Evolutionary conservation across 352 stramenopile genomes (phyloP), one percentile per base, ranked within the genome.

Genomic region (Paralagenidium karlingii): DNA sequence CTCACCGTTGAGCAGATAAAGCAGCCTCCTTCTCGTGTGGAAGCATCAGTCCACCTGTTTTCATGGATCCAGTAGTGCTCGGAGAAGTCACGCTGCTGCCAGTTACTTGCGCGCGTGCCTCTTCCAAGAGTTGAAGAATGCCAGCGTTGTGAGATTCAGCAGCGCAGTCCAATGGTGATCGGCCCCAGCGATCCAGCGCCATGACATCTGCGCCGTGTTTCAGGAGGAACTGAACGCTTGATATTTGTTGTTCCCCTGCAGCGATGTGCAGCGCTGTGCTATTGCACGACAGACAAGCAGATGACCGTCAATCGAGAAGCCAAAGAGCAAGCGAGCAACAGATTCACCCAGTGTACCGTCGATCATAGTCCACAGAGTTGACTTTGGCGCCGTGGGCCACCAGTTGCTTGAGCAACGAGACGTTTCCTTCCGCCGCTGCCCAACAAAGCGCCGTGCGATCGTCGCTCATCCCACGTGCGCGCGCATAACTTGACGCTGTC

Each of bases 221-320:
- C 11, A 89, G 43, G 24, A 89, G 28, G 28, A 80, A 75, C 33
- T 68, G 55, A 20, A 82, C 70, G 12, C 71, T 63, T n/a, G 55
- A 40, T 1, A 68, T 27, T 36, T 83, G 66, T 10, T 57, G 49
- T 40, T 86, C 69, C 42, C 71, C 84, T 21, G 75, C 68, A 9
- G 75, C 75, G 36, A 85, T 78, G 53, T 88, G 75, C 11, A 88
- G 50, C 25, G 75, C 70, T 30, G 75, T 88, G 9, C 75, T 88
- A 26, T 11, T 10, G 22, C 26, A 21, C 21, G 33, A 38, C 1
- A n/a, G 18, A 47, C 15, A 9, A 46, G 32, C 13, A 33, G 43
- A 8, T 13, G 30, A 36, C 19, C 16, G 16, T 36, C 42, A 13
- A 21, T 30, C 25, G 10, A 12, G 24, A 40, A 10, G 28, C 10